Conservation (phyloP, 1,139 yeast genomes). For the Suhomyces ambrosiae region DNA sequence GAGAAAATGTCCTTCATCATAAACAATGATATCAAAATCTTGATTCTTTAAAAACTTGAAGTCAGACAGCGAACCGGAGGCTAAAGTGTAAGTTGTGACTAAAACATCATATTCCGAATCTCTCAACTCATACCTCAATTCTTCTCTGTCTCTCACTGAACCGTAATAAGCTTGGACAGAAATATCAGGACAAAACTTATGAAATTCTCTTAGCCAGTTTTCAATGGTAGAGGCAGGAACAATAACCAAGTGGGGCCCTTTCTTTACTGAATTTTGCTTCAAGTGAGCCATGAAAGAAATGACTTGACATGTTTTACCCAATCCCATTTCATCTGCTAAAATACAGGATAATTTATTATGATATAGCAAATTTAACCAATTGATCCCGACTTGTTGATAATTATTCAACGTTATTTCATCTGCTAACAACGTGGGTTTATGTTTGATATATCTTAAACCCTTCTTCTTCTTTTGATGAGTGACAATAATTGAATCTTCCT, state of each 20-base stretch:
- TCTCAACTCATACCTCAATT: conserved; percentile 69
- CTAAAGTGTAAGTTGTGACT: conserved; percentile 91
- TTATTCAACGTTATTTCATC: conserved; percentile 70
- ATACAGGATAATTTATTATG: conserved; percentile 83
- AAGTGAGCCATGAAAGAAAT: conserved; percentile 89
- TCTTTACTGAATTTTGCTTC: conserved; percentile 55
- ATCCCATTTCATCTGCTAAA: conserved; percentile 97
- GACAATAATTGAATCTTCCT: conserved; percentile 18
- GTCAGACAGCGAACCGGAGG: conserved; percentile 85
- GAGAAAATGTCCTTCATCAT: conserved; percentile 96
- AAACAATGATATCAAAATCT: conserved; percentile 83
- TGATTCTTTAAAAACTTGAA: conserved; percentile 73
- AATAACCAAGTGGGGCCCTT: conserved; percentile 80
- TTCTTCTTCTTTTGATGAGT: conserved; percentile 19
- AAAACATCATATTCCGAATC: conserved; percentile 79
- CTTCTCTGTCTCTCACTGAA: conserved; percentile 79
- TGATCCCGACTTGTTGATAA: conserved; percentile 93
- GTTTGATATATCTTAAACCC: conserved; percentile 55
- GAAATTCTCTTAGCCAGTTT: conserved; percentile 95
- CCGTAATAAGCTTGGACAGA: conserved; percentile 94
- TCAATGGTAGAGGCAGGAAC: conserved; percentile 97
- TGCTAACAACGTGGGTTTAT: conserved; percentile 69
- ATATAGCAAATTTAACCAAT: conserved; percentile 86
- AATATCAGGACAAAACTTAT: conserved; percentile 80
- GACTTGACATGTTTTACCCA: conserved; percentile 95